These are phyloP conservation scores for Drosera capensis DNA, from an alignment of 148 eudicot species.

Conservation along the genomic window DNA sequence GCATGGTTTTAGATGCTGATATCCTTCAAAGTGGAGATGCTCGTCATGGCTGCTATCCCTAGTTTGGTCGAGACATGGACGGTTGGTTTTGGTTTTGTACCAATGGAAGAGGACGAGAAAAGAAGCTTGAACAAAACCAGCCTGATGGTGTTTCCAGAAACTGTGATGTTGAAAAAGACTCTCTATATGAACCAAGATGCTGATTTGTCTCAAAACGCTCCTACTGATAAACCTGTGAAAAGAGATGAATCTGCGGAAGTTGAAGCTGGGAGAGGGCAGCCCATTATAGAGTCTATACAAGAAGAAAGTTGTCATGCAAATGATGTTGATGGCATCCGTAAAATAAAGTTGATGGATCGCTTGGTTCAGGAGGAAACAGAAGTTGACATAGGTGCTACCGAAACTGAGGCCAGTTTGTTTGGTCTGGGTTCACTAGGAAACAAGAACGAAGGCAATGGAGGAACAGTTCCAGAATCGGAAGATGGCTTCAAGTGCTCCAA, in stretches of 20 bases:
- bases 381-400: no score
- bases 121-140: constrained; percentile 43
- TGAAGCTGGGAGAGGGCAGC: constrained; percentile 6
- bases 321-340: background rate
- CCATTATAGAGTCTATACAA: background rate
- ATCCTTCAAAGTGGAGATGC: constrained; percentile 75
- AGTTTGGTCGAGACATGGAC: constrained; percentile 84
- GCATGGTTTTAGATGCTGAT: constrained; percentile 41
- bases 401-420: no score
- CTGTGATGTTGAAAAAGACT: constrained; percentile 73
- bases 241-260: constrained; percentile 7
- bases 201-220: constrained; percentile 9
- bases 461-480: background rate
- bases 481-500: background rate
- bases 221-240: constrained; percentile 8
- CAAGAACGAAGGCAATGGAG: background rate
- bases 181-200: constrained; percentile 18
- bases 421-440: constrained; percentile 1
- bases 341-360: background rate
- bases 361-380: no score
- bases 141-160: constrained; percentile 93
- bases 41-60: constrained; percentile 76
- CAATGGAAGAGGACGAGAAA: constrained; percentile 56
- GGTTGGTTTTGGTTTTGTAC: constrained; percentile 67
- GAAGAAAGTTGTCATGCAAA: background rate